Conservation (phyloP, 2,329 filamentous ascomycete genomes). For the Alternaria sp. region DNA sequence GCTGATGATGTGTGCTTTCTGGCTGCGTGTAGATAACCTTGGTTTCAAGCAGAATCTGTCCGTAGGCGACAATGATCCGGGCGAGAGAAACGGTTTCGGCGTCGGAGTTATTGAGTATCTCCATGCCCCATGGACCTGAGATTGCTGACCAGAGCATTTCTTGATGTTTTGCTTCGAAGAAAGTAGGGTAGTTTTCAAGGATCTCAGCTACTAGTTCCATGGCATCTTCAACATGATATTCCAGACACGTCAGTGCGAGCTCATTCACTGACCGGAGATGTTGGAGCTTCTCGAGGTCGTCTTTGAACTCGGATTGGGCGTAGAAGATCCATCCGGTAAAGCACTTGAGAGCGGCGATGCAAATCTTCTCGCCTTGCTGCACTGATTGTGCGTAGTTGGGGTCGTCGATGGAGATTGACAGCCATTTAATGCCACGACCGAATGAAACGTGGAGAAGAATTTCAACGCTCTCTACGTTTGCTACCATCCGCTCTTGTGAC, state of each 20-base stretch:
- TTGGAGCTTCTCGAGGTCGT: constrained; percentile 63
- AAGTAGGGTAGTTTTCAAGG: constrained; percentile 43
- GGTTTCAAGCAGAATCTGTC: constrained; percentile 40
- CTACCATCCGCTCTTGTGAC: constrained; percentile 59
- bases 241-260: constrained; percentile 66
- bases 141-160: constrained; percentile 44
- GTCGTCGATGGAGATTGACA: constrained; percentile 34
- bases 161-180: constrained; percentile 42
- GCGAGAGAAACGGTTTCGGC: constrained; percentile 43
- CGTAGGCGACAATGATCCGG: constrained; percentile 46
- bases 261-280: constrained; percentile 66
- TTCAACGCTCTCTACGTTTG: constrained; percentile 60
- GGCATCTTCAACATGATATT: constrained; percentile 57
- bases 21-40: constrained; percentile 57
- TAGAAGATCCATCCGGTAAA: constrained; percentile 72
- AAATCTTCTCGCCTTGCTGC: constrained; percentile 42
- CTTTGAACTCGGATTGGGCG: constrained; percentile 67
- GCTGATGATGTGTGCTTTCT: constrained; percentile 37
- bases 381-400: constrained; percentile 27
- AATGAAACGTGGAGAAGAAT: constrained; percentile 55
- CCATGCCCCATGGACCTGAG: constrained; percentile 42
- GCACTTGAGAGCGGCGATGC: constrained; percentile 40
- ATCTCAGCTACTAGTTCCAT: constrained; percentile 47
- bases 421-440: constrained; percentile 42
- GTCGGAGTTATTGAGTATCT: constrained; percentile 45